Evolutionary conservation across 2,329 filamentous ascomycete genomes (phyloP), one percentile per base, ranked within the genome.

Genomic region (Cytospora chrysosperma): DNA sequence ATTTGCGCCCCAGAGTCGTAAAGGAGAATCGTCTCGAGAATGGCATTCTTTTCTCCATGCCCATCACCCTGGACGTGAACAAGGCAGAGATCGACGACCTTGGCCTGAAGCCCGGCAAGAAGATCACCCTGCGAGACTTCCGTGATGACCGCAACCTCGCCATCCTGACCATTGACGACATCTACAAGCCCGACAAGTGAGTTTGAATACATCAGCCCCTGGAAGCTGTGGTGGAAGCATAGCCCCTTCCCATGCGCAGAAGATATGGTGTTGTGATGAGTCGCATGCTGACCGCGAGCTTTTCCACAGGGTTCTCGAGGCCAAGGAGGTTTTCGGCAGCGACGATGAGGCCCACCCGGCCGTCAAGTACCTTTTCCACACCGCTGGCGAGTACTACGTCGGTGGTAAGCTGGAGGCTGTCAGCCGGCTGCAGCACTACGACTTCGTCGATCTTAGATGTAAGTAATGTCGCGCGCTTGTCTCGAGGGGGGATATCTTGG

Each of bases 361-460:
- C 66, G 86, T 98, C 77, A 92, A 90, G 79, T 95, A 96, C 81
- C 88, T 99, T 67, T 89, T 89, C 82, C 85, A 88, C 73, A 89
- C 87, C 43, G 89, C 90, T 67, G 83, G 91, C 72, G 93, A 97
- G 66, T 96, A 88, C 78, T 98, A 98, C 78, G 86, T 99, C 67
- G 95, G 95, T 75, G 95, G 95, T 76, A 97, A 96, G 86, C 81
- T 99, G 68, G 92, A 98, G 76, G 95, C 95, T 67, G 88, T 99
- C 76, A 94, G 94, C 85, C 90, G 92, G 71, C 85, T 97, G 66
- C 93, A 96, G 82, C 95, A 99, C 85, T 99, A 99, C 82, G 95
- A 99, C 82, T 98, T 98, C 82, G 92, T 98, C 70, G 95, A 91
- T 73, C 87, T 98, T 65, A 88, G 95, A 82, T 98, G 91, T 92